Evolutionary conservation across 2,329 filamentous ascomycete species (phyloP).

Genomic region (Diaporthe caulivora): DNA sequence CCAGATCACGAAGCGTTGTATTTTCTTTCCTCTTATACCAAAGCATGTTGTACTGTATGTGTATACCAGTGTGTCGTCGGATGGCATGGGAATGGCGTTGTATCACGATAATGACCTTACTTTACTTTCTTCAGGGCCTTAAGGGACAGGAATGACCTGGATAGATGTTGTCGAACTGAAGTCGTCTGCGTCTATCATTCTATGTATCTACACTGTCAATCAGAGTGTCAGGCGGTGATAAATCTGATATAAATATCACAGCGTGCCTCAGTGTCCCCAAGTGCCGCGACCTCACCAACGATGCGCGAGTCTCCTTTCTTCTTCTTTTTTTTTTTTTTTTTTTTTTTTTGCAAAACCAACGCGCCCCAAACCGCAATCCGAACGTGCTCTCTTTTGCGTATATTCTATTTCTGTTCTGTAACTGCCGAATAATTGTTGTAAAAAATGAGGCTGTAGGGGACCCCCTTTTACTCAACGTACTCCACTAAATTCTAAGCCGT

Average conservation of each 20-base stretch:
- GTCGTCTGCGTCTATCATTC: not conserved
- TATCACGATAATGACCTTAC: conserved; percentile 12
- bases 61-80: not conserved
- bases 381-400: too few relatives aligned
- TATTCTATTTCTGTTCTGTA: not conserved
- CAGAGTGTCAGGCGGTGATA: not conserved
- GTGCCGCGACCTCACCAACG: too few relatives aligned
- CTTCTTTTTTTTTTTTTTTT: too few relatives aligned
- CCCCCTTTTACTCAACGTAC: not conserved
- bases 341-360: too few relatives aligned
- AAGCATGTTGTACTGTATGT: conserved; percentile 21
- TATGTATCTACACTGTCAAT: not conserved
- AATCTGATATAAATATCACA: not conserved
- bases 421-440: not conserved
- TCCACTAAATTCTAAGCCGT: conserved; percentile 2
- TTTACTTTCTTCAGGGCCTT: not conserved
- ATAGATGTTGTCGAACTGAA: not conserved
- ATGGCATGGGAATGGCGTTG: conserved; percentile 3
- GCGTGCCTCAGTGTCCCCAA: not conserved
- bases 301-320: too few relatives aligned
- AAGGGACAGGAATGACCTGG: not conserved
- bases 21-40: not conserved
- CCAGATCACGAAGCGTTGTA: conserved; percentile 17
- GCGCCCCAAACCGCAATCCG: too few relatives aligned
- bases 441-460: conserved; percentile 9